These are phyloP conservation scores for Santalum album DNA, from an alignment of 164 flowering plant species.

Conservation along the genomic window DNA sequence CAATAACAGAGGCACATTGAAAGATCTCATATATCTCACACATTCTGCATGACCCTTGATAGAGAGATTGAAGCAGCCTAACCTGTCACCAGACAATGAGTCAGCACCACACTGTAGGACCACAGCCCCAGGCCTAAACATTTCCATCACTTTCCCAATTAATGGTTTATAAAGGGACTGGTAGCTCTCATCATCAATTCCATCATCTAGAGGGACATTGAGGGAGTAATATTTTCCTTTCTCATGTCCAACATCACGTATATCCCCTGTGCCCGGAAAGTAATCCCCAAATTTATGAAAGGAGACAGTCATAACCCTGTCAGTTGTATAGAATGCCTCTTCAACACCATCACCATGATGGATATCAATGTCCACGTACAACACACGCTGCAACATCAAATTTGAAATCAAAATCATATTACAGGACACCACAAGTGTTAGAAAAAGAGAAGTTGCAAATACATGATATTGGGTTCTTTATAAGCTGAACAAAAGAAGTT, in stretches of 20 bases:
- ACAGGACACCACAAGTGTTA: too few relatives aligned
- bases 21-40: constrained; percentile 6
- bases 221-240: constrained; percentile 7
- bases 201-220: constrained; percentile 8
- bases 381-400: background rate
- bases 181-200: constrained; percentile 5
- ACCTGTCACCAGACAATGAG: constrained; percentile 5
- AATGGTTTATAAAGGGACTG: constrained; percentile 3
- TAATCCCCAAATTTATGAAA: constrained; percentile 7
- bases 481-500: too few relatives aligned
- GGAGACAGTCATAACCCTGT: constrained; percentile 6
- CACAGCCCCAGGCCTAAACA: constrained; percentile 5
- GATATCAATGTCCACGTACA: constrained; percentile 4
- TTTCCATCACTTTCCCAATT: constrained; percentile 7
- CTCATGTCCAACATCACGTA: constrained; percentile 2
- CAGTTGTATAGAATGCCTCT: constrained; percentile 7
- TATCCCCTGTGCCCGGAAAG: background rate
- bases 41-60: constrained; percentile 4
- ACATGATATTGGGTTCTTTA: too few relatives aligned
- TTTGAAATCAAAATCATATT: background rate
- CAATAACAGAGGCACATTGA: constrained; percentile 4
- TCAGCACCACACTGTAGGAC: constrained; percentile 7
- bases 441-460: too few relatives aligned
- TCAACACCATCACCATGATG: constrained; percentile 8
- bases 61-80: constrained; percentile 5